phyloP scores from a whole-genome alignment of 2,329 filamentous ascomycete species.

The Penicillium psychrosexuale region DNA sequence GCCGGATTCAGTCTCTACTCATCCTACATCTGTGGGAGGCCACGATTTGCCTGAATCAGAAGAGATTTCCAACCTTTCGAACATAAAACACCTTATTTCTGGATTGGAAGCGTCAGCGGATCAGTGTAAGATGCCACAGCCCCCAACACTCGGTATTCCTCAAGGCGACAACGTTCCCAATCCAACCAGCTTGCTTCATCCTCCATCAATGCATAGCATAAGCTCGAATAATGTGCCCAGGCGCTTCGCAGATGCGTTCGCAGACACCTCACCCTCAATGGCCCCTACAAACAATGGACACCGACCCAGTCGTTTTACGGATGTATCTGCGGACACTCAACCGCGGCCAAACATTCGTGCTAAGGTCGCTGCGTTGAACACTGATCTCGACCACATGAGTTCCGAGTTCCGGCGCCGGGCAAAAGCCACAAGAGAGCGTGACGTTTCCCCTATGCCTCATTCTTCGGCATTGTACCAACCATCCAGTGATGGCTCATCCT shows the following conservation, averaged over 20 bases:
- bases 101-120: neutral
- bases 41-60: slow-evolving; percentile 2
- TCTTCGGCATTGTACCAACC: slow-evolving; percentile 61
- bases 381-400: slow-evolving; percentile 32
- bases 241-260: neutral
- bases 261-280: slow-evolving; percentile 1
- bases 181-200: too few relatives aligned
- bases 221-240: neutral
- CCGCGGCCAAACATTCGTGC: slow-evolving; percentile 5
- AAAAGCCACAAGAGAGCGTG: slow-evolving; percentile 54
- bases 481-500: slow-evolving; percentile 56
- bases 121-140: neutral
- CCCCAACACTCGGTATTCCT: neutral
- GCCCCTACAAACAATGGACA: neutral
- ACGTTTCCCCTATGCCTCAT: slow-evolving; percentile 65
- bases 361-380: slow-evolving; percentile 30
- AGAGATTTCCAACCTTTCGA: slow-evolving; percentile 1
- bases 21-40: slow-evolving; percentile 21
- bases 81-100: neutral
- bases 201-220: neutral
- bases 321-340: neutral
- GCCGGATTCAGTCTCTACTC: slow-evolving; percentile 20
- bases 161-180: neutral
- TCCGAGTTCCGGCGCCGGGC: slow-evolving; percentile 52
- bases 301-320: neutral